These are phyloP conservation scores for Megacollybia marginata DNA, from an alignment of 768 basidiomycete species.

Conservation along the genomic window DNA sequence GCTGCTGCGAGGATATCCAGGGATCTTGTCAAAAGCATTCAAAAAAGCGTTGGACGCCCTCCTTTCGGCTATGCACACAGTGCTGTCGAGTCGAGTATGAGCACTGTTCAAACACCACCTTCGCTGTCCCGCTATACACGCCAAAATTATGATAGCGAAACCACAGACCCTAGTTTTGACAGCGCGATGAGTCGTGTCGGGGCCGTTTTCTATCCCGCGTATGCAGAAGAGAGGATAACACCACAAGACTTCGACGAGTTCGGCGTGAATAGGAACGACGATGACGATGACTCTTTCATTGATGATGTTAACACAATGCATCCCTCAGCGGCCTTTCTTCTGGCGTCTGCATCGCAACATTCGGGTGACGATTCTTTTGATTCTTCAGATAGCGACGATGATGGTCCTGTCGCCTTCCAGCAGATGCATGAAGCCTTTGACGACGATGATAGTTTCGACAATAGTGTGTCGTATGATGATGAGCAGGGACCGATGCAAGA, in stretches of 20 bases:
- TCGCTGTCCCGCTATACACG: conserved; percentile 60
- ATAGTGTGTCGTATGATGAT: conserved; percentile 43
- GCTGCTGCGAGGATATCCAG: conserved; percentile 64
- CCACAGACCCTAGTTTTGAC: conserved; percentile 54
- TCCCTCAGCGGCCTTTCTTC: conserved; percentile 66
- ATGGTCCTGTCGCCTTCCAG: conserved; percentile 20
- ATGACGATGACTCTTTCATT: conserved; percentile 45
- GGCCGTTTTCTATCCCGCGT: background rate
- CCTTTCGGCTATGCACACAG: conserved; percentile 16
- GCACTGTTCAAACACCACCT: conserved; percentile 62
- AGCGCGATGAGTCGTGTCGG: conserved; percentile 64
- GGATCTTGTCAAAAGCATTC: conserved; percentile 53
- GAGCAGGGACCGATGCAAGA: conserved; percentile 28
- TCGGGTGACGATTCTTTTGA: conserved; percentile 8
- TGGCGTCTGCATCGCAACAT: conserved; percentile 44
- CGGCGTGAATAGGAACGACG: conserved; percentile 10
- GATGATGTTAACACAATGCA: conserved; percentile 51
- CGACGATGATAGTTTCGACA: conserved; percentile 46
- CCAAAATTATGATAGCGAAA: conserved; percentile 37
- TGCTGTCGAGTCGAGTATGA: conserved; percentile 54
- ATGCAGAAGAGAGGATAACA: no score
- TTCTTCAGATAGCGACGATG: conserved; percentile 31
- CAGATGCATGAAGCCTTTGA: conserved; percentile 58
- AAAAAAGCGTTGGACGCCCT: conserved; percentile 12
- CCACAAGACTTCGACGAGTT: conserved; percentile 3